A percentile compares a stretch with the other conserved stretches of the same genome.
Evolutionary conservation across 176 grass and related monocot genomes (phyloP).

Genomic region (Tuctoria greenei): DNA sequence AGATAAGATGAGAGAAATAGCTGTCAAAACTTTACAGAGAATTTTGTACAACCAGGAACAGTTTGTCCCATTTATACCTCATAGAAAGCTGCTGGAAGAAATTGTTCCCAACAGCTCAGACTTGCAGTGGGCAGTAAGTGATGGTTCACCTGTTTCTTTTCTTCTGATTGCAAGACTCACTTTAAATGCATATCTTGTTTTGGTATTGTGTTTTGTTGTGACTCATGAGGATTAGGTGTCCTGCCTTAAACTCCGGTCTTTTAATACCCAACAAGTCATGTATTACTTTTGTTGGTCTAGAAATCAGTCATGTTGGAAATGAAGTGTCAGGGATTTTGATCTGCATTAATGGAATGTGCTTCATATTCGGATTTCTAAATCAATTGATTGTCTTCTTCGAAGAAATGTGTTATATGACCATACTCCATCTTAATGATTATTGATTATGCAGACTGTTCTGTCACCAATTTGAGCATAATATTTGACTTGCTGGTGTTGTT

Average conservation of each 20-base stretch:
- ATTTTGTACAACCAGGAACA: conserved; percentile 76
- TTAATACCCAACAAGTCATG: conserved; percentile 1
- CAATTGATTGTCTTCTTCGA: background rate
- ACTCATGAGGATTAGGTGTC: conserved; percentile 12
- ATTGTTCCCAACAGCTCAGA: conserved; percentile 63
- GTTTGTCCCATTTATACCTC: conserved; percentile 61
- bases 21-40: conserved; percentile 66
- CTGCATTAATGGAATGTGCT: background rate
- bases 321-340: background rate
- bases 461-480: conserved; percentile 14
- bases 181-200: conserved; percentile 6
- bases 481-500: background rate
- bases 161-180: conserved; percentile 11
- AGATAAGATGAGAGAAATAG: conserved; percentile 93
- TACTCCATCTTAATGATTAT: conserved; percentile 29
- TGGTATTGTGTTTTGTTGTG: conserved; percentile 25
- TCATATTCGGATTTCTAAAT: conserved; percentile 4
- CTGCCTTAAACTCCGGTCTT: conserved; percentile 24
- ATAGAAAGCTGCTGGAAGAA: conserved; percentile 68
- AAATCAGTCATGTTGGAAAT: conserved; percentile 25
- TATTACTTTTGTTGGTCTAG: background rate
- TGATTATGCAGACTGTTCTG: background rate
- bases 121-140: conserved; percentile 83
- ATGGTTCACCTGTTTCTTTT: conserved; percentile 16
- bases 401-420: conserved; percentile 2